These are phyloP conservation scores for Geotrichum fermentans DNA, from an alignment of 1,139 yeast species.

Conservation along the genomic window DNA sequence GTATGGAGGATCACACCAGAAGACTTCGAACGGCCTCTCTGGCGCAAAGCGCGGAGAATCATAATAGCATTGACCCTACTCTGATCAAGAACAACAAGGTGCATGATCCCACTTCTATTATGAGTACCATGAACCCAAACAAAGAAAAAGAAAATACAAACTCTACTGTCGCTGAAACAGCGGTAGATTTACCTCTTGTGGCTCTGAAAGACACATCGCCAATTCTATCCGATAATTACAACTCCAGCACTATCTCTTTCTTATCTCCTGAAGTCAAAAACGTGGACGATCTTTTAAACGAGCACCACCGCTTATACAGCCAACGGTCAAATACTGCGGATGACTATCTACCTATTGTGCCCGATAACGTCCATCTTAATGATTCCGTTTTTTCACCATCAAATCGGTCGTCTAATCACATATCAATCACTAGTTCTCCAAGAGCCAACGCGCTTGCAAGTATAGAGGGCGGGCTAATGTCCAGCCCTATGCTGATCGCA, in stretches of 20 bases:
- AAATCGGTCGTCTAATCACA: not conserved
- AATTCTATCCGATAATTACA: too few species aligned
- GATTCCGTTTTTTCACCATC: slow-evolving; percentile 1
- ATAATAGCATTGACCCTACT: not conserved
- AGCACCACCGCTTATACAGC: slow-evolving; percentile 25
- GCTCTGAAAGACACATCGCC: not conserved
- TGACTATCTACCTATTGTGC: not conserved
- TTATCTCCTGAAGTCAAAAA: too few species aligned
- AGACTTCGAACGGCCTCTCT: not conserved
- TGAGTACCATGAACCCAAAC: too few species aligned
- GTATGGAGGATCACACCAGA: not conserved
- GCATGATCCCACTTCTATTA: too few species aligned
- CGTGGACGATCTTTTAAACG: slow-evolving; percentile 23
- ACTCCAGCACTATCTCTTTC: too few species aligned
- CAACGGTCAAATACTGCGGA: slow-evolving; percentile 1
- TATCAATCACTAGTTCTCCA: slow-evolving; percentile 13
- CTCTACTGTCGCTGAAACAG: too few species aligned
- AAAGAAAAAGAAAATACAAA: too few species aligned
- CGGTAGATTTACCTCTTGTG: not conserved
- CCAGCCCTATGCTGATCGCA: slow-evolving; percentile 22
- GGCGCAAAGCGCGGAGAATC: not conserved
- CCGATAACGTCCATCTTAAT: slow-evolving; percentile 4
- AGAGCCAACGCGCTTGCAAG: slow-evolving; percentile 8
- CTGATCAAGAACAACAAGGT: too few species aligned
- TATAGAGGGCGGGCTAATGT: not conserved